Base-by-base conservation (phyloP, 2,329 filamentous ascomycete genomes). In the Alternaria sp. region DNA sequence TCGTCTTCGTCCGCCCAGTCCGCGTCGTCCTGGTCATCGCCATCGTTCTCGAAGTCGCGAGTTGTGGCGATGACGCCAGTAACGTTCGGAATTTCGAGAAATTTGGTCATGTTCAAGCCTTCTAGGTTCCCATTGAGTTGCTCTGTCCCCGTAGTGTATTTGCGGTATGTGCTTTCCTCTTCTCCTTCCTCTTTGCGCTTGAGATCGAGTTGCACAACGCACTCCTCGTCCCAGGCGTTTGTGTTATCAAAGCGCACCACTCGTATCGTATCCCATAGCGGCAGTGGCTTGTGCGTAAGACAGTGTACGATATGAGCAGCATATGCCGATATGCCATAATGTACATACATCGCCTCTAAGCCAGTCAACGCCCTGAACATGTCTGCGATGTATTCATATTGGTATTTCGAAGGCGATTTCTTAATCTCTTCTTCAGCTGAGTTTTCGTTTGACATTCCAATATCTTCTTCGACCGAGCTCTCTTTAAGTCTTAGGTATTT, bases 401-500 rank as follows among this genome's bases (percentile, higher is more conserved):
- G 57, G 18, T 18, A 18, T 36, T 3, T 58, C 30, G 5, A 16
- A 4, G 5, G 18, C 16, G 16, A 6, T 28, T 14, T 38, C 6
- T 11, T 9, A 36, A 28, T 28, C 7, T 8, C 16, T 16, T 56
- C 46, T 25, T 38, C 28, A 6, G 6, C 6, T 4, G n/a, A 48
- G 41, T 5, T 12, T 27, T 6, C 0, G 25, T 27, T 27, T 27
- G 0, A 27, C 25, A 8, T 27, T 27, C 25, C 12, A 36, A 28
- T 28, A 2, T 8, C 12, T 16, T 56, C 46, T 18, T 50, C 28
- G 9, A 9, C 12, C 12, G n/a, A 48, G 41, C 12, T 12, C 10
- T 60, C 54, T 28, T 20, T 41, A 14, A 57, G 28, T 14, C 52
- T 57, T 8, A 60, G 41, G n/a, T 60, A 60, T 38, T 48, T 60